phyloP scores from a whole-genome alignment of 306 rosid species.

The Vigna hirtella region DNA sequence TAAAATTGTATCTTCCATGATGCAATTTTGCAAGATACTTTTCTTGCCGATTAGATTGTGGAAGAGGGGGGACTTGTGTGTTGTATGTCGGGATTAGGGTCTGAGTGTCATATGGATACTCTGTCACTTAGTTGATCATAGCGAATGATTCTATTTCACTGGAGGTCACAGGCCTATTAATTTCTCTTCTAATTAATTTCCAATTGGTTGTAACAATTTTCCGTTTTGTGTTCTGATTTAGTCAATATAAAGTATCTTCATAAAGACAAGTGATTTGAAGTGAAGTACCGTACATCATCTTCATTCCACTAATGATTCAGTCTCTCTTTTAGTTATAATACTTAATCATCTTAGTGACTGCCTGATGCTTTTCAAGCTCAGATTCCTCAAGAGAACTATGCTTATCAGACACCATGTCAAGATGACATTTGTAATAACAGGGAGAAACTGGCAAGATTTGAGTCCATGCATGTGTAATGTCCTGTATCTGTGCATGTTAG shows the following conservation, averaged over 20 bases:
- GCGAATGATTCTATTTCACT: not conserved
- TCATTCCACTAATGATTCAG: conserved; percentile 4
- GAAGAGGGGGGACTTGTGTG: not conserved
- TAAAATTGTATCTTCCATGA: conserved; percentile 12
- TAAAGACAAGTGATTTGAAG: not conserved
- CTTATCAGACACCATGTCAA: too few species aligned
- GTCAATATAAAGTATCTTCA: not conserved
- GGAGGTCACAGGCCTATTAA: not conserved
- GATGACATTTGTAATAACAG: too few species aligned
- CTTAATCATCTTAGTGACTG: conserved; percentile 27
- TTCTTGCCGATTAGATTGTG: conserved; percentile 4
- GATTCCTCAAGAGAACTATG: too few species aligned
- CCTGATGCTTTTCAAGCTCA: too few species aligned
- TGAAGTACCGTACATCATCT: not conserved
- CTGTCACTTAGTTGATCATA: conserved; percentile 6
- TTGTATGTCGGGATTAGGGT: conserved; percentile 21
- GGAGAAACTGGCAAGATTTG: too few species aligned
- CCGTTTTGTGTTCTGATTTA: conserved; percentile 10
- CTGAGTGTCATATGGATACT: not conserved
- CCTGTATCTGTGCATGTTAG: too few species aligned
- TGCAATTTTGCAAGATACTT: not conserved
- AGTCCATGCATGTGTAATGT: too few species aligned
- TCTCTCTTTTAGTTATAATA: not conserved
- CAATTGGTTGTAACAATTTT: not conserved
- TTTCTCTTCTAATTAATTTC: conserved; percentile 12